Conservation (phyloP, 768 basidiomycete genomes). For the Phanerochaete sordida region DNA sequence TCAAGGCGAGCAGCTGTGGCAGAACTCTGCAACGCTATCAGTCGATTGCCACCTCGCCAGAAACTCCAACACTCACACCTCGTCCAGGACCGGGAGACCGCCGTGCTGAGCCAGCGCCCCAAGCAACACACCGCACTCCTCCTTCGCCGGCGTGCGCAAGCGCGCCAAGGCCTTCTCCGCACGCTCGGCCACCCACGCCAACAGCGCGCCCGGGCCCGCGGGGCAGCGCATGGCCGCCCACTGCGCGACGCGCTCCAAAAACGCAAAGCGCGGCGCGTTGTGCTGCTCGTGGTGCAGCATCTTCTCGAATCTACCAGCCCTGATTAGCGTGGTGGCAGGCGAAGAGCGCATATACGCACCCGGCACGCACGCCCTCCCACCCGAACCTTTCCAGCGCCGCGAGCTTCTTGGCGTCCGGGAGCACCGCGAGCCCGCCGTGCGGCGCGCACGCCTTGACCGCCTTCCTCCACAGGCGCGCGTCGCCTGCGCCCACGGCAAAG, state of each 20-base stretch:
- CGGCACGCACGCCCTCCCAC: background rate
- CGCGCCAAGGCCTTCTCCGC: background rate
- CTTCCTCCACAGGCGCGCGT: constrained; percentile 8
- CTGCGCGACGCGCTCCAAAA: background rate
- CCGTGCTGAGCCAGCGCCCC: background rate
- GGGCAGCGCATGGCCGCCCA: background rate
- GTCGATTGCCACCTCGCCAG: background rate
- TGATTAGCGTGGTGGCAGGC: too few relatives aligned
- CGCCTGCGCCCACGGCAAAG: constrained; percentile 11
- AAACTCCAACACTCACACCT: background rate
- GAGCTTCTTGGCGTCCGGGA: background rate
- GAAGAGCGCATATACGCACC: background rate
- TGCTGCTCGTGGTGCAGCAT: background rate
- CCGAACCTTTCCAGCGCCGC: constrained; percentile 10
- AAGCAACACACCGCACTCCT: background rate
- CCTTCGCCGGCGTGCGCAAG: background rate
- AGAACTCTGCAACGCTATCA: background rate
- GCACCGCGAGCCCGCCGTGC: background rate
- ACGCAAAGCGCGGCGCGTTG: background rate
- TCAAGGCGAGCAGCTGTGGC: background rate
- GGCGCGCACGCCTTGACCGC: constrained; percentile 5
- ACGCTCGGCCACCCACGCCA: background rate
- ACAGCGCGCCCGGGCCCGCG: background rate
- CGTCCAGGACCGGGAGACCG: background rate
- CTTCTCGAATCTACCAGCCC: background rate